Evolutionary conservation across 1,139 yeast genomes (phyloP), one percentile per base, ranked within the genome.

Genomic region (Yamadazyma songkhlaensis): DNA sequence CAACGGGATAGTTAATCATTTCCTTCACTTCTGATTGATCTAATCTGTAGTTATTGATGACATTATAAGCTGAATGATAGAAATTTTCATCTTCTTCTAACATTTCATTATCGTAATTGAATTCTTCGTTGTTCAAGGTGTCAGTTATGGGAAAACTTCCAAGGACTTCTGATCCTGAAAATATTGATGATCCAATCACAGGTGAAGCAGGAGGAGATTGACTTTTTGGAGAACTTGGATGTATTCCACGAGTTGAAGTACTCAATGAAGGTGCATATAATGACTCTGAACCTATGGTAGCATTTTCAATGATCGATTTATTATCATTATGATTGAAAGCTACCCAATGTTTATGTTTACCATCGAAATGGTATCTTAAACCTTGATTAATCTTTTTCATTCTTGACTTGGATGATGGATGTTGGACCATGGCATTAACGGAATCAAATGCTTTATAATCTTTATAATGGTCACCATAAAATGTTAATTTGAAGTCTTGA

Each of bases 371-470:
- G 55, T 88, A 89, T 31, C 99, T 62, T 45, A 90, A 61, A 0
- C 99, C 99, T 42, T 88, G 85, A 45, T 83, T 79, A 32, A 92
- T 76, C 43, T 95, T 74, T 37, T 84, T 79, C 68, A 78, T 69
- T 36, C 94, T 64, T 0, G 92, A 79, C 13, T 68, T 66, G 1
- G 87, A 75, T 24, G 74, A 75, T 1, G 88, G 88, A 46, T 82
- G 89, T 2, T 86, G 84, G 29, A 83, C 70, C 21, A 77, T 53
- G 0, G 85, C 81, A 47, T 84, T 89, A 0, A 83, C 83, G 0
- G 94, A 80, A 54, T 90, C 96, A 61, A 90, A 92, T 43, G 80
- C 81, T 41, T 84, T 75, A 55, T 87, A 90, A 49, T 85, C 89
- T 40, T 64, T 64, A 59, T 92, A 92, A 40, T 74, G 72, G 42